Evolutionary conservation across 139 green algal genomes (phyloP).

Genomic region (Closterium sp.): DNA sequence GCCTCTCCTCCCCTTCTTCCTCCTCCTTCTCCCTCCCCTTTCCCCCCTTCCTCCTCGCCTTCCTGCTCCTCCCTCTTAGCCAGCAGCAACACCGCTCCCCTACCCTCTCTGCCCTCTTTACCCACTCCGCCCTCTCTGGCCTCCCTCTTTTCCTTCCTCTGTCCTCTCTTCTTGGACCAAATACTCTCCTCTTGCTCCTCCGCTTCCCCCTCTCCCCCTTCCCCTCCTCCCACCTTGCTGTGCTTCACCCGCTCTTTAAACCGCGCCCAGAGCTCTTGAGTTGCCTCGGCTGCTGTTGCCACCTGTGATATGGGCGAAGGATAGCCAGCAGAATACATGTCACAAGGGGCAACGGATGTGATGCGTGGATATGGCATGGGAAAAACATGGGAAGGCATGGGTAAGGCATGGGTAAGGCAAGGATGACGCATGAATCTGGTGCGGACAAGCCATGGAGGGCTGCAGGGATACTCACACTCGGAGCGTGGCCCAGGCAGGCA

Average conservation of each 20-base stretch:
- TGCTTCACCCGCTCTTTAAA: background rate
- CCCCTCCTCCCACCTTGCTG: background rate
- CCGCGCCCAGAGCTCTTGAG: background rate
- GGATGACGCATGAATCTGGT: no score
- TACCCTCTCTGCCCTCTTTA: no score
- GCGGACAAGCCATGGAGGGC: background rate
- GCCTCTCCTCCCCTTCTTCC: no score
- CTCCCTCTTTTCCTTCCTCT: no score
- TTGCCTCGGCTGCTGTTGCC: background rate
- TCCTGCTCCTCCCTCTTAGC: background rate
- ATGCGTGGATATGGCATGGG: no score
- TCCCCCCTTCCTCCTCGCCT: background rate
- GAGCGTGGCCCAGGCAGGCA: constrained; percentile 14
- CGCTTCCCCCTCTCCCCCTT: background rate
- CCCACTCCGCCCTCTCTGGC: no score
- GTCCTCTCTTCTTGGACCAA: background rate
- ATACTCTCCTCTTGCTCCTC: background rate
- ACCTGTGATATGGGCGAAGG: background rate
- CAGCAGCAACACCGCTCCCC: background rate
- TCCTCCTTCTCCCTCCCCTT: background rate
- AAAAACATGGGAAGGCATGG: no score
- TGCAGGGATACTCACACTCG: no score
- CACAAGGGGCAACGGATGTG: no score
- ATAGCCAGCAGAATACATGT: background rate
- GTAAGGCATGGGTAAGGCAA: no score